Evolutionary conservation across 306 rosid species (phyloP).

Genomic region (Castanea sativa): DNA sequence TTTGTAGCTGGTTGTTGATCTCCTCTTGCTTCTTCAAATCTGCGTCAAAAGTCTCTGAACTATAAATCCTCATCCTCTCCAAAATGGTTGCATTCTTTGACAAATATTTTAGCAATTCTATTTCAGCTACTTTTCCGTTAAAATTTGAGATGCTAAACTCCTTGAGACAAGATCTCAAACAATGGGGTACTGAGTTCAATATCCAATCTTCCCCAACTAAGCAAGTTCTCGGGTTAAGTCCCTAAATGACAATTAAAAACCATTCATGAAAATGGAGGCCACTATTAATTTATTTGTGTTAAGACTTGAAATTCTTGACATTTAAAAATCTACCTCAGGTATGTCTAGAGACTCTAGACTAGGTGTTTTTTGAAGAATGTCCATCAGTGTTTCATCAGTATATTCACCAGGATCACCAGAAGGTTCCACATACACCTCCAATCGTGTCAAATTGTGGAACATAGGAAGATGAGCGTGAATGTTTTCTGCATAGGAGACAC

Average conservation of each 20-base stretch:
- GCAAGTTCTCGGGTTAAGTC: constrained; percentile 3
- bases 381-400: neutral
- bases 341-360: constrained; percentile 12
- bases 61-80: neutral
- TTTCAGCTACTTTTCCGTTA: constrained; percentile 13
- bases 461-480: neutral
- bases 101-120: constrained; percentile 13
- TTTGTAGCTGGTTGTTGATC: constrained; percentile 4
- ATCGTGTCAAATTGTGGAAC: constrained; percentile 19
- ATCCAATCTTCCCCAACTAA: constrained; percentile 6
- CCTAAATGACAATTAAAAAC: constrained; percentile 9
- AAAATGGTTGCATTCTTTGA: constrained; percentile 12
- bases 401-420: neutral
- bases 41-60: neutral
- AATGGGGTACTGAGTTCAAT: constrained; percentile 7
- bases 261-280: neutral
- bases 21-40: constrained; percentile 5
- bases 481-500: neutral
- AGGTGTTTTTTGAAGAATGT: constrained; percentile 28
- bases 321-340: constrained; percentile 6
- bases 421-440: neutral
- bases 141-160: constrained; percentile 14
- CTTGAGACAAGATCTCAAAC: constrained; percentile 19
- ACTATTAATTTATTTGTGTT: too few relatives aligned
- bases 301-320: too few relatives aligned